Evolutionary conservation across 805 yeast species (phyloP).

Genomic region (Ogataea pilisensis): DNA sequence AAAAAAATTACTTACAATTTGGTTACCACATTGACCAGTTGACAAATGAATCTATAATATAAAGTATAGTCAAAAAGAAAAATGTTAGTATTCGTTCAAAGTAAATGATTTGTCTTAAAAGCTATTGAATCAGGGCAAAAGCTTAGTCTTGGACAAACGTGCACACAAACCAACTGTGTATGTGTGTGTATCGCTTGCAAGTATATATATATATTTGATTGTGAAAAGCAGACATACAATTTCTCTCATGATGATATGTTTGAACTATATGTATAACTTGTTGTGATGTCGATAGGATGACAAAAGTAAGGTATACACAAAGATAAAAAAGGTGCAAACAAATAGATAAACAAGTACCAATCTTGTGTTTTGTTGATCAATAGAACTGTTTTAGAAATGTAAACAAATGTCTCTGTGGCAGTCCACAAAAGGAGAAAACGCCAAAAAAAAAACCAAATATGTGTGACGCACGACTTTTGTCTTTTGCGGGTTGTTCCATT

Average conservation of each 20-base stretch:
- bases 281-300: background rate
- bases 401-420: conserved; percentile 6
- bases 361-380: background rate
- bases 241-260: conserved; percentile 25
- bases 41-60: conserved; percentile 80
- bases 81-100: conserved; percentile 10
- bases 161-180: too few relatives aligned
- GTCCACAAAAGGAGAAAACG: too few relatives aligned
- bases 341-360: background rate
- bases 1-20: conserved; percentile 58
- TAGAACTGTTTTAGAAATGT: conserved; percentile 15
- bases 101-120: background rate
- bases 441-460: conserved; percentile 11
- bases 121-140: too few relatives aligned
- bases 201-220: too few relatives aligned
- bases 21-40: conserved; percentile 99
- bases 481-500: too few relatives aligned
- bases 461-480: conserved; percentile 15
- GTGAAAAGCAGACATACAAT: conserved; percentile 27
- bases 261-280: background rate
- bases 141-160: too few relatives aligned
- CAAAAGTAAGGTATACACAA: too few relatives aligned
- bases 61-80: background rate
- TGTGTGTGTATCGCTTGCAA: too few relatives aligned
- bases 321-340: too few relatives aligned